These are phyloP conservation scores for Candida pseudocylindracea DNA, from an alignment of 1,139 yeast species.

Conservation along the genomic window DNA sequence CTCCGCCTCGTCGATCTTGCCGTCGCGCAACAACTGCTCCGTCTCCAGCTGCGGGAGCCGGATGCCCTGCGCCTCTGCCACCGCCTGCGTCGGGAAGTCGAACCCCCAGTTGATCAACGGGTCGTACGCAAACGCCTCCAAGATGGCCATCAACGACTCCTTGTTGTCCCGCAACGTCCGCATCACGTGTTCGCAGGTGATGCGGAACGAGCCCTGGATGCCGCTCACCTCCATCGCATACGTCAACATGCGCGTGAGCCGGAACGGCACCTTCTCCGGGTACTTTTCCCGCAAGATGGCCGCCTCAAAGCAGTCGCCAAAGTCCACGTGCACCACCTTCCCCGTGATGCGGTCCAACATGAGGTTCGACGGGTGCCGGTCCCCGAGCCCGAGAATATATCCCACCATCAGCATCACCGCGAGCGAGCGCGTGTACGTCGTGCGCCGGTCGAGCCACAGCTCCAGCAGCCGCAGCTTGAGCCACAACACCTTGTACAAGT, in stretches of 20 bases:
- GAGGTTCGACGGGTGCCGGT: slow-evolving; percentile 91
- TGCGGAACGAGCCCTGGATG: slow-evolving; percentile 90
- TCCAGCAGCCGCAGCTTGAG: slow-evolving; percentile 88
- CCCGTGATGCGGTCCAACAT: slow-evolving; percentile 92
- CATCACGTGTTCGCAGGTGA: slow-evolving; percentile 96
- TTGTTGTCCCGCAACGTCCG: slow-evolving; percentile 78
- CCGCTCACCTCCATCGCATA: slow-evolving; percentile 99
- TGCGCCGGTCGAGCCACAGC: slow-evolving; percentile 93
- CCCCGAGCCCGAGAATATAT: slow-evolving; percentile 88
- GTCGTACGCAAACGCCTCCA: slow-evolving; percentile 97
- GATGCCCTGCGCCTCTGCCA: slow-evolving; percentile 53
- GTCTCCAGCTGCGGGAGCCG: slow-evolving; percentile 44
- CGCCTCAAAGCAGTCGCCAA: slow-evolving; percentile 98
- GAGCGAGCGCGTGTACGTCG: slow-evolving; percentile 83
- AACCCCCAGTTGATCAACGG: slow-evolving; percentile 98
- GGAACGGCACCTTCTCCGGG: slow-evolving; percentile 95
- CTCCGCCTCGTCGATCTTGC: slow-evolving; percentile 58
- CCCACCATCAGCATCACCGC: slow-evolving; percentile 99
- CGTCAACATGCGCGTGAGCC: slow-evolving; percentile 89
- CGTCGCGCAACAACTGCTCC: slow-evolving; percentile 44
- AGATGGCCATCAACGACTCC: slow-evolving; percentile 92
- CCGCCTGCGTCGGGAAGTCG: slow-evolving; percentile 68
- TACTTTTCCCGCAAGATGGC: slow-evolving; percentile 90
- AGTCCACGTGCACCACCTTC: slow-evolving; percentile 89
- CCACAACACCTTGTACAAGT: slow-evolving; percentile 89